Conservation (phyloP, 331 rosid genomes). For the Erythrophleum ivorense region DNA sequence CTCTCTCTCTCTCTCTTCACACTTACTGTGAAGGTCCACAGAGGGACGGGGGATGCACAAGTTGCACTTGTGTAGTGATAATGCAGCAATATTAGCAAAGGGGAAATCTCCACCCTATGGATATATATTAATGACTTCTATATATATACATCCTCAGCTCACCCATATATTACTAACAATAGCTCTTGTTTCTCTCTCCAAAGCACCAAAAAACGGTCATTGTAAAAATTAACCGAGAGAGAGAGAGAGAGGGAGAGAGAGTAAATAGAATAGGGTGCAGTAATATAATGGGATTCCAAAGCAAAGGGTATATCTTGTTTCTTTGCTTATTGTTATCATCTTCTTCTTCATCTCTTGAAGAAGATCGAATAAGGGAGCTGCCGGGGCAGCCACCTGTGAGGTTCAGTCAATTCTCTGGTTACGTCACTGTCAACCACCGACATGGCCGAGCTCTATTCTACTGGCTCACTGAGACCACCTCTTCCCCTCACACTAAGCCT, state of each 20-base stretch:
- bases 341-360: constrained; percentile 36
- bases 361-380: constrained; percentile 60
- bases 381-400: constrained; percentile 81
- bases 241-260: too few species aligned
- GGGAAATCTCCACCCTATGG: neutral
- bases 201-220: too few species aligned
- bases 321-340: neutral
- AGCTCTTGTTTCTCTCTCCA: too few species aligned
- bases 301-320: constrained; percentile 20
- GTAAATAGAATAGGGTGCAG: neutral
- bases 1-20: neutral
- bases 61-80: constrained; percentile 33
- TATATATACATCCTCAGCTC: neutral
- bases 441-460: constrained; percentile 88
- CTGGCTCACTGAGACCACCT: constrained; percentile 70
- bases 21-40: constrained; percentile 1
- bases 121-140: neutral
- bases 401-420: constrained; percentile 81
- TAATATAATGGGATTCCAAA: constrained; percentile 33
- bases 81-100: neutral
- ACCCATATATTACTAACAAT: too few species aligned
- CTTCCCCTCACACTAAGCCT: constrained; percentile 60
- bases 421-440: constrained; percentile 63
- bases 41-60: neutral
- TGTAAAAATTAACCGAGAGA: neutral